Base-by-base conservation (phyloP, 2,329 filamentous ascomycete species). In the Penicillium freii region DNA sequence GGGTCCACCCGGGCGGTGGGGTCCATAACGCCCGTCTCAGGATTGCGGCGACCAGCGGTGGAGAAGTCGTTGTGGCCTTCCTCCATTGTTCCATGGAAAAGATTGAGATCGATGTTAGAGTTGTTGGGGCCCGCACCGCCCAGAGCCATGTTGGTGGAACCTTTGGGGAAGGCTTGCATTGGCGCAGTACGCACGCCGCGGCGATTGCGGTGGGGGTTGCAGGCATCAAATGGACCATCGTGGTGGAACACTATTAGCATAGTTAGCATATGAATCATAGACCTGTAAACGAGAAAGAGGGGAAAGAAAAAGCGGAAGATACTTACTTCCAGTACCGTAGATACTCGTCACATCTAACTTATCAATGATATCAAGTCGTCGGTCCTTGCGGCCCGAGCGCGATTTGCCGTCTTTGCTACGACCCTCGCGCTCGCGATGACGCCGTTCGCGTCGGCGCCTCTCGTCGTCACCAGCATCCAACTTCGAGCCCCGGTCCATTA, bases 321-420 rank as follows among this genome's bases (percentile, higher is more conserved):
- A 86, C 90, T 78, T 81, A 95, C 91, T 80, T 76, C 93, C 92
- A 68, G 89, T 91, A 56, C 94, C 93, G 71, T 96, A 97, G 66
- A 97, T 95, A 73, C 92, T 92, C 5, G 92, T 97, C 61, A 94
- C 92, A 78, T 97, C 94, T 63, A 99, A 81, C 73, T 97, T 93
- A 78, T 99, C 94, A 69, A 99, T 97, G 45, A 97, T 84, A 73
- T 99, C 94, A 63, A 97, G 75, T 54, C 71, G 69, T 50, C 76
- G 71, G 48, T 72, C 72, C 57, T 73, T 74, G 53, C 74, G 74
- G 57, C 74, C 75, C 21, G 71, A 75, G 13, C 72, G 71, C 34
- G 71, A 63, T 55, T 76, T 75, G 34, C 71, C 69, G 55, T 78
- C 73, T 43, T 69, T 72, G 53, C 72, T 65, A 70, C 79, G 67